Evolutionary conservation across 306 rosid species (phyloP), one percentile per base, ranked within the genome.

Genomic region (Delonix regia): DNA sequence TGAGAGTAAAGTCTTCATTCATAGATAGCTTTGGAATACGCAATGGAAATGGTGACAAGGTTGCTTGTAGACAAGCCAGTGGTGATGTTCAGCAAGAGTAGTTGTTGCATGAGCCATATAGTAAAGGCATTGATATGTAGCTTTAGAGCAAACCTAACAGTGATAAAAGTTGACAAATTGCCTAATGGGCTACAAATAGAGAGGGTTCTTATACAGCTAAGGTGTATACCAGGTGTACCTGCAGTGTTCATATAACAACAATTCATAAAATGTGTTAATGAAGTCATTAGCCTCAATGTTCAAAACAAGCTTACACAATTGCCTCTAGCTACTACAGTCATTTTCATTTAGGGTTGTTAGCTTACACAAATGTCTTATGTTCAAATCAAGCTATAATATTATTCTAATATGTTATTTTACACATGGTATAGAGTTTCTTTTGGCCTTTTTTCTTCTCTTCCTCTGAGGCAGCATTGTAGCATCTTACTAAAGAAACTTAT

Each of bases 31-130:
- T n/a, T n/a, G n/a, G n/a, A n/a, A n/a, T n/a, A n/a, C n/a, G 78
- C 16, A 76, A 92, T 93, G 94, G 92, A 93, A 71, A 63, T 61
- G 69, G 76, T 93, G 66, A 71, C 80, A 60, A 76, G 81, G 70
- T 59, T 93, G 81, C 86, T 84, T 6, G 85, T 81, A 28, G 91
- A 88, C 7, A 93, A 80, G 71, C 89, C 96, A 42, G 94, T 89
- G 42, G 96, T 86, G 83, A 85, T 93, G 39, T 93, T 93, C 90
- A 89, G 92, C 90, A 86, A 76, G 84, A 90, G 90, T 73, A 77
- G 67, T 5, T 83, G 94, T 38, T 47, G 62, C 84, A 92, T 92
- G 85, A 76, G 65, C 75, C 86, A 87, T 38, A 71, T 86, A 21
- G 64, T 85, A 51, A 83, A 67, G 70, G 24, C 87, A 21, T 79